Evolutionary conservation across 768 basidiomycete species (phyloP).

Genomic region (Krasilnikovozyma curviuscula): DNA sequence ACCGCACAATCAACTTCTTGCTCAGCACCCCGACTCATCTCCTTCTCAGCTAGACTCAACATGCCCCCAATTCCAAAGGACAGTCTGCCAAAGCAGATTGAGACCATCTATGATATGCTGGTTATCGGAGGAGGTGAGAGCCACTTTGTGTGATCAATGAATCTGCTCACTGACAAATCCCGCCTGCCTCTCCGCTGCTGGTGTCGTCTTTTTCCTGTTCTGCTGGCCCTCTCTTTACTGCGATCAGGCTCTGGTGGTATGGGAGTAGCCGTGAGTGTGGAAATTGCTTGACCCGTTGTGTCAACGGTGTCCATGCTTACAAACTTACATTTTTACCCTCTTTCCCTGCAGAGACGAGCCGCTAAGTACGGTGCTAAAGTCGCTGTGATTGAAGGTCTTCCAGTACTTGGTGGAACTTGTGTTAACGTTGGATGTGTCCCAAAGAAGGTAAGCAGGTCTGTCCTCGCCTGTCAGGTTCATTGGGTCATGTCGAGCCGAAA

Average conservation of each 20-base stretch:
- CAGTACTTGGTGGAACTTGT: conserved; percentile 75
- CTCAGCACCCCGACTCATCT: neutral
- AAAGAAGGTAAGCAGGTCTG: conserved; percentile 49
- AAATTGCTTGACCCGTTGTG: neutral
- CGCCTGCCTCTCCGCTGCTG: neutral
- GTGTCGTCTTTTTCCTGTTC: neutral
- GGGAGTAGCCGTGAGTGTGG: conserved; percentile 50
- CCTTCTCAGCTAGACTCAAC: neutral
- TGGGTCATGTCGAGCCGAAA: neutral
- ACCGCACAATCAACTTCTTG: neutral
- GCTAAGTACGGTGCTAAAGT: conserved; percentile 83
- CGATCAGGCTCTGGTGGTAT: conserved; percentile 81
- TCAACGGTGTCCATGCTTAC: neutral
- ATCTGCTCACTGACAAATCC: neutral
- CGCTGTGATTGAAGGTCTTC: conserved; percentile 61
- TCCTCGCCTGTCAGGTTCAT: neutral
- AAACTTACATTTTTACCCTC: neutral
- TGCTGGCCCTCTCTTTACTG: too few species aligned
- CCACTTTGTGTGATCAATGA: neutral
- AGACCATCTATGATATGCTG: conserved; percentile 2
- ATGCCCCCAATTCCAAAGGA: conserved; percentile 10
- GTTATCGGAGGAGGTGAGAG: conserved; percentile 11
- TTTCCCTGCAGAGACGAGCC: conserved; percentile 59
- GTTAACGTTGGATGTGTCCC: conserved; percentile 98
- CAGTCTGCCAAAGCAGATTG: neutral